Conservation (phyloP, 177 flowering plant genomes). For the Vitis hybrid region DNA sequence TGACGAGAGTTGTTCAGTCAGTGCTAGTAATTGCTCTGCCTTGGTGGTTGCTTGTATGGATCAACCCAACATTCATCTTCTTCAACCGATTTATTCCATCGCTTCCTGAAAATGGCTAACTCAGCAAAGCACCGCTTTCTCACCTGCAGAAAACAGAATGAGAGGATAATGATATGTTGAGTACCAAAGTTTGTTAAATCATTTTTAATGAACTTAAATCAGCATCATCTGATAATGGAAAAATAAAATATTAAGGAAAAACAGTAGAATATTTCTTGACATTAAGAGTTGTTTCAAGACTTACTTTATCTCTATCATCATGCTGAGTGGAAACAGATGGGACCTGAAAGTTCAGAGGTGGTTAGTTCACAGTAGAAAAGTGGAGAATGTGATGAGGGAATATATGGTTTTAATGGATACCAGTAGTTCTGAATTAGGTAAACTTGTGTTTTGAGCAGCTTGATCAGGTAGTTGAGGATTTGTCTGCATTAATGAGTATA, state of each 20-base stretch:
- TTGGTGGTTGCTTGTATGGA: conserved; percentile 21
- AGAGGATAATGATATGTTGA: not conserved
- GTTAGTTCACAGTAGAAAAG: not conserved
- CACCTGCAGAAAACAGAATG: conserved; percentile 32
- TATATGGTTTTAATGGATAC: not conserved
- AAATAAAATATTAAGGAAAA: not conserved
- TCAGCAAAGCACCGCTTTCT: conserved; percentile 32
- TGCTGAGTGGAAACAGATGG: not conserved
- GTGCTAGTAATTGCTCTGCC: not conserved
- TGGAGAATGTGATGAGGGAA: not conserved
- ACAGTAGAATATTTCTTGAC: not conserved
- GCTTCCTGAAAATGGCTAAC: conserved; percentile 33
- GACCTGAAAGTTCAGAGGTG: conserved; percentile 15
- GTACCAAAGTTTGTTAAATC: not conserved
- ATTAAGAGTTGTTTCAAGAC: not conserved
- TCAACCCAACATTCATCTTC: conserved; percentile 45
- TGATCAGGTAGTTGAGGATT: not conserved
- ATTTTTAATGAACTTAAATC: not conserved
- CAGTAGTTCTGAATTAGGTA: not conserved
- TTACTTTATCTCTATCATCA: conserved; percentile 17
- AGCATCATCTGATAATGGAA: not conserved
- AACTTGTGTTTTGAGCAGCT: not conserved
- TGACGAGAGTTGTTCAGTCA: no score
- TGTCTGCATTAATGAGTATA: conserved; percentile 5
- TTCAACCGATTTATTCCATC: conserved; percentile 42